phyloP scores from a whole-genome alignment of 2,329 filamentous ascomycete species.

The Periconia digitata region DNA sequence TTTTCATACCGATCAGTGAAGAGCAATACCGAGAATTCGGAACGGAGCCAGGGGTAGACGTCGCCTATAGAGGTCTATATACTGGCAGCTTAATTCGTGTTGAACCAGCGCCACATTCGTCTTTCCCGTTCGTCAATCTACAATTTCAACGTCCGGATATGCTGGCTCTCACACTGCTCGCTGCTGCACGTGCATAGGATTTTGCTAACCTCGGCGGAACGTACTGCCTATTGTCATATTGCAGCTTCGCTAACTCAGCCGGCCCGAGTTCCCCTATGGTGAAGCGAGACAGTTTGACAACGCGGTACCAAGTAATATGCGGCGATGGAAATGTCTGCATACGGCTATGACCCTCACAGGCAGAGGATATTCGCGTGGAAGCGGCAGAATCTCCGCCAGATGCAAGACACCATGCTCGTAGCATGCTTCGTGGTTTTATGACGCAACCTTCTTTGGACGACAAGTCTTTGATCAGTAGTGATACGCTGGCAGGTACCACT shows the following conservation, averaged over 20 bases:
- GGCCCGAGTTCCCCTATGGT: background rate
- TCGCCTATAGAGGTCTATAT: background rate
- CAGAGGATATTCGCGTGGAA: constrained; percentile 30
- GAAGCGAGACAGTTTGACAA: background rate
- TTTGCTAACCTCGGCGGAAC: background rate
- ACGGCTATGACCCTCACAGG: constrained; percentile 12
- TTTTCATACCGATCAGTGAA: background rate
- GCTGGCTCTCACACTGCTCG: background rate
- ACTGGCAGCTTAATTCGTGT: background rate
- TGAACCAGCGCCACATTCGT: background rate
- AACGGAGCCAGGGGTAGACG: background rate
- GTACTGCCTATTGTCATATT: background rate
- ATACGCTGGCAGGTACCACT: background rate
- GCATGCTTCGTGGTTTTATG: constrained; percentile 24
- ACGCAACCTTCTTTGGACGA: constrained; percentile 27
- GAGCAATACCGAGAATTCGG: background rate
- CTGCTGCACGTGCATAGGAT: background rate
- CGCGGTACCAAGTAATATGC: background rate
- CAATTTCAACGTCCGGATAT: background rate
- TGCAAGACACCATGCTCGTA: constrained; percentile 29
- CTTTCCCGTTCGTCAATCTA: background rate
- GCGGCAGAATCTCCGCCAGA: constrained; percentile 33
- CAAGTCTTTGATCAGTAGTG: constrained; percentile 2
- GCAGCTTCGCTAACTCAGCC: background rate
- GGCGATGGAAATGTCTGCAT: constrained; percentile 7